Percentiles rank a stretch among this genome's conserved stretches.
These are phyloP conservation scores for Phytopythium kandeliae DNA, from an alignment of 352 stramenopile genomes.

Conservation along the genomic window DNA sequence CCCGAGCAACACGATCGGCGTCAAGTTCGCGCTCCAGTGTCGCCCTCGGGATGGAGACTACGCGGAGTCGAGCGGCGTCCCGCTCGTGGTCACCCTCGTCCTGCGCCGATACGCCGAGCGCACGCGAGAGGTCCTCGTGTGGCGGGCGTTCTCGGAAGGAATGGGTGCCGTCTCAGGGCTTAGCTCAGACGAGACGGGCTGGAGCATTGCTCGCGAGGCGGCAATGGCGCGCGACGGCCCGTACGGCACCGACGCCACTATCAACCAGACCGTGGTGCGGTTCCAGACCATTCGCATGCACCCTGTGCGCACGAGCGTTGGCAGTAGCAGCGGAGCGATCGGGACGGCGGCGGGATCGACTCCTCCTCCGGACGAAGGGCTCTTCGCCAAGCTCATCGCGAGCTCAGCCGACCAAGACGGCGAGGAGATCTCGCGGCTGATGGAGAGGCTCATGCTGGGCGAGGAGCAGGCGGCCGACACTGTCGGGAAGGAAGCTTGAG, in stretches of 20 bases:
- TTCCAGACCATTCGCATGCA: slow-evolving; percentile 5
- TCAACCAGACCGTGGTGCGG: slow-evolving; percentile 7
- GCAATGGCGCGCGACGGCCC: background rate
- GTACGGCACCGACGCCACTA: background rate
- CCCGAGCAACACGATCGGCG: slow-evolving; percentile 23
- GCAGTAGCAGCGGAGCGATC: background rate
- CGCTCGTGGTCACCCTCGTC: slow-evolving; percentile 11
- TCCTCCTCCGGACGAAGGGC: slow-evolving; percentile 6
- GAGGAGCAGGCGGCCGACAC: no score
- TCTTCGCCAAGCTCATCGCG: slow-evolving; percentile 22
- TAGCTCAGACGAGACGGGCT: slow-evolving; percentile 45
- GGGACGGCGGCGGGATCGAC: background rate
- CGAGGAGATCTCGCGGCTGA: slow-evolving; percentile 16
- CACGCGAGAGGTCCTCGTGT: slow-evolving; percentile 41
- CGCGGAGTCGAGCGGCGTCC: background rate
- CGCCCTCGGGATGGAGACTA: slow-evolving; percentile 1
- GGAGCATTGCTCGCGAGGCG: slow-evolving; percentile 29
- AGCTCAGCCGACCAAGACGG: slow-evolving; percentile 19
- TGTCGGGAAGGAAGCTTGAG: no score
- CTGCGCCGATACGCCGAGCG: slow-evolving; percentile 24
- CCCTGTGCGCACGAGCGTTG: background rate
- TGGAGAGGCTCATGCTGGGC: slow-evolving; percentile 17
- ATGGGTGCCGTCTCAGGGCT: slow-evolving; percentile 24
- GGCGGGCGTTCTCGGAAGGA: slow-evolving; percentile 36
- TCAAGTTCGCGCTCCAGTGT: slow-evolving; percentile 20